phyloP scores from a whole-genome alignment of 2,329 filamentous ascomycete genomes.

The Cercospora sp. region DNA sequence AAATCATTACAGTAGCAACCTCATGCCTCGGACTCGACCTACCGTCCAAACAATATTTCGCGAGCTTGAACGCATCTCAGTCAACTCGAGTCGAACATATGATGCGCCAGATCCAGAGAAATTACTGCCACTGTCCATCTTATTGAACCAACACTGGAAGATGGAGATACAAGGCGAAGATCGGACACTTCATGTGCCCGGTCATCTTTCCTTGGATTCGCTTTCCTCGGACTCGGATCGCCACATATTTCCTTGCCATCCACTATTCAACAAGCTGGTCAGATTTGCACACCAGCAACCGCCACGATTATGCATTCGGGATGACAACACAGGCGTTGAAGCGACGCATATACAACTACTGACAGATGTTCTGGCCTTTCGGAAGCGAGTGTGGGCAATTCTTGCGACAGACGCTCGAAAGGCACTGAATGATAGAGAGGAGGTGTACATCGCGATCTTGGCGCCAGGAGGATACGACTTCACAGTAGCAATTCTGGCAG shows the following conservation, averaged over 20 bases:
- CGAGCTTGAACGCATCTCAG: slow-evolving; percentile 20
- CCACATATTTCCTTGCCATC: slow-evolving; percentile 37
- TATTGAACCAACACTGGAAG: slow-evolving; percentile 22
- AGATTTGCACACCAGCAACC: slow-evolving; percentile 42
- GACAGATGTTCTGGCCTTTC: slow-evolving; percentile 48
- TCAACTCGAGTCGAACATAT: slow-evolving; percentile 23
- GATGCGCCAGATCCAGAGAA: slow-evolving; percentile 18
- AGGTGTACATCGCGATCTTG: slow-evolving; percentile 49
- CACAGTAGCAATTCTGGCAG: slow-evolving; percentile 50
- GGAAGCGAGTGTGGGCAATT: slow-evolving; percentile 39
- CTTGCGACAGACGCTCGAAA: slow-evolving; percentile 34
- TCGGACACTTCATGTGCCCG: slow-evolving; percentile 30
- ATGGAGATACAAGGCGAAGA: slow-evolving; percentile 28
- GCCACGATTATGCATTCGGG: slow-evolving; percentile 43
- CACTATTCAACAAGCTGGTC: slow-evolving; percentile 45
- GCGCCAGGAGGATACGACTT: slow-evolving; percentile 52
- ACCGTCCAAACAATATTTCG: slow-evolving; percentile 24
- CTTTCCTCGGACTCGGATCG: slow-evolving; percentile 17
- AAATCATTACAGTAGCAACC: not conserved
- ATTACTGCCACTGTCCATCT: slow-evolving; percentile 19
- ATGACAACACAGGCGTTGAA: slow-evolving; percentile 41
- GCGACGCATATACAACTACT: slow-evolving; percentile 47
- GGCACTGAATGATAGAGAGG: slow-evolving; percentile 39
- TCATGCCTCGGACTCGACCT: slow-evolving; percentile 22
- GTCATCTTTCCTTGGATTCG: slow-evolving; percentile 13